Evolutionary conservation across 2,329 filamentous ascomycete genomes (phyloP).

Genomic region (Ophiostoma novo-ulmi): DNA sequence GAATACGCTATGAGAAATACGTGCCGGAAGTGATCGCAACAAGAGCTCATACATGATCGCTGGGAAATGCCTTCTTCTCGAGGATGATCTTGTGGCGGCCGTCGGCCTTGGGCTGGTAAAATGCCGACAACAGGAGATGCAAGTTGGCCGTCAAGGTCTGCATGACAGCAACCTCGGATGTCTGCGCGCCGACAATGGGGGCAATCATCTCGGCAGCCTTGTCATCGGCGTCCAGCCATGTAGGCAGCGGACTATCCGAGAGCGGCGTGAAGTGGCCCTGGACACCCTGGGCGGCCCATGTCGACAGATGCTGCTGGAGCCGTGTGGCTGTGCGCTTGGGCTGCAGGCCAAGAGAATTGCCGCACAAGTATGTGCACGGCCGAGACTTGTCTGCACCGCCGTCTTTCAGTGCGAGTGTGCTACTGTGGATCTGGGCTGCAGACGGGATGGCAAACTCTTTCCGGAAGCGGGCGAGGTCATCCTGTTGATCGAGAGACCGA

Average conservation of each 20-base stretch:
- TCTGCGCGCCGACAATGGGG: conserved; percentile 66
- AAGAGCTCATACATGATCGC: conserved; percentile 56
- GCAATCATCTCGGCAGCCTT: conserved; percentile 65
- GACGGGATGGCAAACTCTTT: conserved; percentile 74
- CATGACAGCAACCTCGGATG: conserved; percentile 79
- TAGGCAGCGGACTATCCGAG: conserved; percentile 60
- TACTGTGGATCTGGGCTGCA: conserved; percentile 39
- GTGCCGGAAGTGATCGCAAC: background rate
- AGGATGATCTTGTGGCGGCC: conserved; percentile 71
- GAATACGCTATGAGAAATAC: background rate
- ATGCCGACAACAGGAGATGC: conserved; percentile 76
- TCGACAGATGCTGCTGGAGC: conserved; percentile 67
- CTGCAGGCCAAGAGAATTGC: conserved; percentile 83
- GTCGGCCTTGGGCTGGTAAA: conserved; percentile 63
- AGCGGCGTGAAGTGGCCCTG: conserved; percentile 74
- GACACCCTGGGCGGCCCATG: conserved; percentile 81
- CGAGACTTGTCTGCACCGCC: conserved; percentile 25
- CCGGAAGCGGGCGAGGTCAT: conserved; percentile 56
- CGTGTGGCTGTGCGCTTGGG: conserved; percentile 64
- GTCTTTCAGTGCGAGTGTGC: background rate
- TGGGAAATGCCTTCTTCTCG: conserved; percentile 84
- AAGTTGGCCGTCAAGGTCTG: conserved; percentile 78
- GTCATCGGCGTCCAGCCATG: conserved; percentile 76
- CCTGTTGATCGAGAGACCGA: conserved; percentile 52
- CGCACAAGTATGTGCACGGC: conserved; percentile 68